phyloP scores from a whole-genome alignment of 2,329 filamentous ascomycete species.

The Plectosphaerella sp. region DNA sequence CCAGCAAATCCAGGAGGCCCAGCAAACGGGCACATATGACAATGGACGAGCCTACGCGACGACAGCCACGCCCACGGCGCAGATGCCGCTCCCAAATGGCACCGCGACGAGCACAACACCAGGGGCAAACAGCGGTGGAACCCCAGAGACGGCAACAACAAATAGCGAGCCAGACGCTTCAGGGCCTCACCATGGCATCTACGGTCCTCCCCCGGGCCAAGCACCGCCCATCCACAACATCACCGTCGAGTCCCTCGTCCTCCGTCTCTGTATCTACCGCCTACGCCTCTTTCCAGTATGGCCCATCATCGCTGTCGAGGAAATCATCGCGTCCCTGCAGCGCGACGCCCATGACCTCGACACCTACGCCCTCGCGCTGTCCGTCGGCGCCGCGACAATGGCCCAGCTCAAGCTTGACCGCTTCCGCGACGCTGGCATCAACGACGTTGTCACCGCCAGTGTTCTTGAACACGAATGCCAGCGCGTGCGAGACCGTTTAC shows the following conservation, averaged over 20 bases:
- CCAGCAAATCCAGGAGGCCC: slow-evolving; percentile 30
- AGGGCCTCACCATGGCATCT: too few species aligned
- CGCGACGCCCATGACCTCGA: slow-evolving; percentile 25
- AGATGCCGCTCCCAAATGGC: slow-evolving; percentile 4
- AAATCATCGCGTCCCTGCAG: slow-evolving; percentile 32
- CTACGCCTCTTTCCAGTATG: slow-evolving; percentile 48
- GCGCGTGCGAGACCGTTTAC: slow-evolving; percentile 20
- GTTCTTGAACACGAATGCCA: slow-evolving; percentile 30
- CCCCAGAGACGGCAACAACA: neutral
- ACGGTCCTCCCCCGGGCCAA: too few species aligned
- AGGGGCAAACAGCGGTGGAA: neutral
- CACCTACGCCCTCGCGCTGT: slow-evolving; percentile 35
- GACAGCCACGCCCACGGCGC: slow-evolving; percentile 1
- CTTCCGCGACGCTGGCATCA: slow-evolving; percentile 19
- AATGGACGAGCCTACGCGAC: too few species aligned
- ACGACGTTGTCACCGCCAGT: slow-evolving; percentile 24
- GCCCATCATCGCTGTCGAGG: slow-evolving; percentile 42
- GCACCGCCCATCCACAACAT: neutral
- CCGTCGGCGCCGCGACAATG: slow-evolving; percentile 41
- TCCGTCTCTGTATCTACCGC: slow-evolving; percentile 37
- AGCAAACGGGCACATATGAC: slow-evolving; percentile 8
- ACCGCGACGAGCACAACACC: neutral
- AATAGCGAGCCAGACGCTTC: neutral
- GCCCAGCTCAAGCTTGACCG: slow-evolving; percentile 40
- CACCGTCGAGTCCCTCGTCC: slow-evolving; percentile 12